Conservation (phyloP, 2,329 filamentous ascomycete species). For the Pleomassaria siparia region DNA sequence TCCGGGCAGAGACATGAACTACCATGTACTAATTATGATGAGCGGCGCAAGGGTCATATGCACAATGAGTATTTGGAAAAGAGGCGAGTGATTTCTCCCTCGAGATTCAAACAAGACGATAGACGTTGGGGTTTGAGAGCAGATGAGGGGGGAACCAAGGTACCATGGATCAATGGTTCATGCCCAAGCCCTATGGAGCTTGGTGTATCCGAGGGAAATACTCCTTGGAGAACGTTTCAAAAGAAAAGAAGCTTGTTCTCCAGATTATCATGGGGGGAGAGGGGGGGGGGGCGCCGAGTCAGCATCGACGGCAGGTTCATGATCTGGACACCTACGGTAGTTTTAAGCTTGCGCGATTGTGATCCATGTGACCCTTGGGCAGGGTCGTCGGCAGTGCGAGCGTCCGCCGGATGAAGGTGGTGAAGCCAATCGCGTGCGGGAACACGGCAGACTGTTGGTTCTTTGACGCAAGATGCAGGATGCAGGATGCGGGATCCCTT, state of each 20-base stretch:
- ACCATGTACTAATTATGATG: no score
- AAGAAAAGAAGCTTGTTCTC: slow-evolving; percentile 4
- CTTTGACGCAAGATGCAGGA: neutral
- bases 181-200: slow-evolving; percentile 4
- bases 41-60: no score
- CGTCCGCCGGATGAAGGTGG: slow-evolving; percentile 13
- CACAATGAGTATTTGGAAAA: no score
- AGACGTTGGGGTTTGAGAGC: slow-evolving; percentile 12
- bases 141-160: no score
- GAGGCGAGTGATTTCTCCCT: no score
- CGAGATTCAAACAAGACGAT: no score
- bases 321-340: slow-evolving; percentile 11
- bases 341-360: slow-evolving; percentile 14
- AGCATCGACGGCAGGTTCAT: neutral
- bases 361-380: neutral
- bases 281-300: no score
- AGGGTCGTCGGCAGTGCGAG: slow-evolving; percentile 8
- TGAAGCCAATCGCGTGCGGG: slow-evolving; percentile 7
- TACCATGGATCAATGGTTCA: slow-evolving; percentile 3
- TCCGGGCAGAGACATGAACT: neutral
- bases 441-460: neutral
- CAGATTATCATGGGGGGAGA: slow-evolving; percentile 5
- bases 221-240: slow-evolving; percentile 9
- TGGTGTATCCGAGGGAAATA: neutral
- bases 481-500: slow-evolving; percentile 1